Percentiles rank a stretch among this genome's conserved stretches.
Conservation (phyloP, 2,329 filamentous ascomycete species). For the Amauroascus verrucosus region DNA sequence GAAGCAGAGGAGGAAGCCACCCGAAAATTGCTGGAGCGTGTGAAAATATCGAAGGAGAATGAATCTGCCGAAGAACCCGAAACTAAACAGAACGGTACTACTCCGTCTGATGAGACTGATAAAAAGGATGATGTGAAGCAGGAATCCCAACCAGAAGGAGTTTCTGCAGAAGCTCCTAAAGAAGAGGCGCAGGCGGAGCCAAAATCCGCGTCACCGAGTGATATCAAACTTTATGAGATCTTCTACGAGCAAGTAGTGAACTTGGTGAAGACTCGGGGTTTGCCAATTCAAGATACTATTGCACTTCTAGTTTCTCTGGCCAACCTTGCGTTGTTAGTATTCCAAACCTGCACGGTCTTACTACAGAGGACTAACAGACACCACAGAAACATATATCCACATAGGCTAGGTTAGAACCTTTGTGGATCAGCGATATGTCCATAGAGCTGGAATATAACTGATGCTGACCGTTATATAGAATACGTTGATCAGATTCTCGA, state of each 20-base stretch:
- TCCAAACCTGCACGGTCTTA: background rate
- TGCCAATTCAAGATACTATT: slow-evolving; percentile 90
- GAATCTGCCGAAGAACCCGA: slow-evolving; percentile 18
- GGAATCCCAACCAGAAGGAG: slow-evolving; percentile 3
- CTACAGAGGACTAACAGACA: slow-evolving; percentile 17
- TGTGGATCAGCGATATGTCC: background rate
- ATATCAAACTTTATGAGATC: slow-evolving; percentile 87
- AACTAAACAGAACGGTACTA: slow-evolving; percentile 26
- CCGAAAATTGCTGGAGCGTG: slow-evolving; percentile 62
- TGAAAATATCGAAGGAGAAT: slow-evolving; percentile 46
- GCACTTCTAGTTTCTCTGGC: slow-evolving; percentile 86
- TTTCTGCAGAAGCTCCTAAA: slow-evolving; percentile 20
- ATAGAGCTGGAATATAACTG: background rate
- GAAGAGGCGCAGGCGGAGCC: slow-evolving; percentile 25
- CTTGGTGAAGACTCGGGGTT: slow-evolving; percentile 77
- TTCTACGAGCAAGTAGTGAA: slow-evolving; percentile 96
- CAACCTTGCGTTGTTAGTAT: slow-evolving; percentile 66
- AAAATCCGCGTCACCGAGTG: slow-evolving; percentile 40
- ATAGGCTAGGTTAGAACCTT: slow-evolving; percentile 47
- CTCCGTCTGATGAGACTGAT: slow-evolving; percentile 27
- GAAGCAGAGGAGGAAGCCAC: slow-evolving; percentile 79
- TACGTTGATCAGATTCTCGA: slow-evolving; percentile 91
- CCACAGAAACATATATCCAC: slow-evolving; percentile 73
- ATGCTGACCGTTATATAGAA: slow-evolving; percentile 40
- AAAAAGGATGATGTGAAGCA: slow-evolving; percentile 15